Base-by-base conservation (phyloP, 495 filamentous ascomycete genomes). In the Penicillium lagena region DNA sequence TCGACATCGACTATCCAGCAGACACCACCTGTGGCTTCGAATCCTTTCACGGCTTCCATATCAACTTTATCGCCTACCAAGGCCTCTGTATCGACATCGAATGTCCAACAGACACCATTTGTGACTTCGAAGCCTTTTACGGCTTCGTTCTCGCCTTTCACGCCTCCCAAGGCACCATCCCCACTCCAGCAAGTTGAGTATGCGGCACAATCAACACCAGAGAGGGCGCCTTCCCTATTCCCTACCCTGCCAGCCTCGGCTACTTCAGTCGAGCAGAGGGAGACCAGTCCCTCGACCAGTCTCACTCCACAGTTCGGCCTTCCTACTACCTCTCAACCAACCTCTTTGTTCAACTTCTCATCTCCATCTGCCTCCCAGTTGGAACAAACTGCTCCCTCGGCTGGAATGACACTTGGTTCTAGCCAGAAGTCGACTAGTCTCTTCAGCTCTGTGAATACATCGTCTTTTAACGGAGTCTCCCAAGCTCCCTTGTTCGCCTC, bases 381-480 rank as follows among this genome's bases (percentile, higher is more conserved):
- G 2, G 22, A 4, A 9, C 36, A n/a, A 40, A 51, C 22, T 22
- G 22, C 2, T 22, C 22, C 22, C 22, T 22, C 22, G 0, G 22
- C 4, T 6, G 22, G 22, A 22, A 0, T 22, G 6, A 22, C 22
- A 3, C 22, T 4, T 22, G 22, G 4, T 54, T 40, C 45, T 39
- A 46, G 49, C 27, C 48, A 56, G 29, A 33, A 54, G 22, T 36
- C 46, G 7, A 12, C 45, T n/a, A 55, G 45, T 46, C 47, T 55
- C 2, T 59, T 51, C 37, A 27, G 39, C 11, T 32, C 40, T 12
- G 40, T 29, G 7, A 58, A 55, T 39, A 7, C 46, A 10, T 22
- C 51, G 12, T 15, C 34, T 9, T 38, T 40, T n/a, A 28, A 33
- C 7, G 47, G 36, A 7, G 27, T 9, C 5, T 27, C 37, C 11